Conservation (phyloP, 129 eudicot species). For the Flaveria ramosissima region DNA sequence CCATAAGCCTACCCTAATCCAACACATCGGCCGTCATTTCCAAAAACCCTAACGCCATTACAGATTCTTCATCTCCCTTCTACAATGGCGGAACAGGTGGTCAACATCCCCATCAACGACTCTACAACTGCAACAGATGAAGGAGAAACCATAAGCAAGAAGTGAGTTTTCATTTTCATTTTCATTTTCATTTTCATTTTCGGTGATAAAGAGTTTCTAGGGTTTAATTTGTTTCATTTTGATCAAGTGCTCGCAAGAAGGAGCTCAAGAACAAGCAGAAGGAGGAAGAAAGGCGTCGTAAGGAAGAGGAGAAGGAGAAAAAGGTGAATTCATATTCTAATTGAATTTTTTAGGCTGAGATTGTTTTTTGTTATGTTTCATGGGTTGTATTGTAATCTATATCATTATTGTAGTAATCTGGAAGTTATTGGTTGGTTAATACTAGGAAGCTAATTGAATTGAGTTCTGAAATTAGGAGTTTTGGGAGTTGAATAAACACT, state of each 20-base stretch:
- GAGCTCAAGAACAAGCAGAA: conserved; percentile 46
- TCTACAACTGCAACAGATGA: conserved; percentile 21
- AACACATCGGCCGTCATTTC: not conserved
- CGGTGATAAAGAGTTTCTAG: not conserved
- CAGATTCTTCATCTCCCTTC: not conserved
- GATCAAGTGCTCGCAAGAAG: conserved; percentile 48
- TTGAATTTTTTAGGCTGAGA: not conserved
- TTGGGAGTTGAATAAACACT: not conserved
- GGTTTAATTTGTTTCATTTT: not conserved
- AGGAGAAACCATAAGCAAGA: conserved; percentile 35
- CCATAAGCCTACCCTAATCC: not conserved
- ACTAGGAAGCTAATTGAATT: not conserved
- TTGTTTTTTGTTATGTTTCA: not conserved
- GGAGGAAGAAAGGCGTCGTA: conserved; percentile 52
- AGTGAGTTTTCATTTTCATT: conserved; percentile 12
- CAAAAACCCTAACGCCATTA: conserved; percentile 28
- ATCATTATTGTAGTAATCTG: not conserved
- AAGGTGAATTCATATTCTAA: conserved; percentile 29
- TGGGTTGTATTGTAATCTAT: not conserved
- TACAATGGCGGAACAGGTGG: conserved; percentile 38
- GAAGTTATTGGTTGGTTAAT: not conserved
- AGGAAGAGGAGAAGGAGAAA: conserved; percentile 56
- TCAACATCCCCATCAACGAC: conserved; percentile 20
- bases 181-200: not conserved
- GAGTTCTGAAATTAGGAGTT: not conserved